A percentile compares a stretch with the other conserved stretches of the same genome.
phyloP scores from a whole-genome alignment of 2,329 filamentous ascomycete genomes.

The Parastagonospora nodorum region DNA sequence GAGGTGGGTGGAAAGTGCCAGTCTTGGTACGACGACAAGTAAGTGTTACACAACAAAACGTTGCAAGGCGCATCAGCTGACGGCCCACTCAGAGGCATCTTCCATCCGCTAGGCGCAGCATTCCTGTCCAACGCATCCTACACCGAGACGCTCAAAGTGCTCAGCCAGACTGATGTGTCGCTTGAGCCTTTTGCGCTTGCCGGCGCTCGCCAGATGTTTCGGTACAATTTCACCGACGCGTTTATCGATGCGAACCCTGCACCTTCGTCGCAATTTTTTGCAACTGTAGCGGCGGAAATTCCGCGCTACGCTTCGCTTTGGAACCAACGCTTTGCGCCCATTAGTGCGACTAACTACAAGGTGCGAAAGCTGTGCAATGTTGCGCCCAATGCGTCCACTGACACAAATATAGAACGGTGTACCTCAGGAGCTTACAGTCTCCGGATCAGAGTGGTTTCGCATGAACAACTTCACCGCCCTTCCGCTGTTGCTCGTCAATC shows the following conservation, averaged over 20 bases:
- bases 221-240: slow-evolving; percentile 42
- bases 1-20: slow-evolving; percentile 47
- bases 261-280: slow-evolving; percentile 28
- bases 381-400: slow-evolving; percentile 16
- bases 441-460: slow-evolving; percentile 42
- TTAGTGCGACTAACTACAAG: slow-evolving; percentile 43
- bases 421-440: slow-evolving; percentile 41
- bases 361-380: slow-evolving; percentile 23
- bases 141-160: slow-evolving; percentile 41
- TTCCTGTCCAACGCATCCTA: slow-evolving; percentile 47
- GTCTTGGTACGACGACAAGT: slow-evolving; percentile 45
- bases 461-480: slow-evolving; percentile 44
- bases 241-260: slow-evolving; percentile 28
- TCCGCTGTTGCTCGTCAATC: slow-evolving; percentile 41
- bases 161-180: slow-evolving; percentile 39
- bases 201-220: slow-evolving; percentile 38
- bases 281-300: slow-evolving; percentile 36
- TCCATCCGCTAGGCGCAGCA: slow-evolving; percentile 47
- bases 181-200: slow-evolving; percentile 40
- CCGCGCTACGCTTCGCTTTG: slow-evolving; percentile 41
- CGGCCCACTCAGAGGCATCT: slow-evolving; percentile 42
- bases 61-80: slow-evolving; percentile 34
- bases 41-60: slow-evolving; percentile 34
- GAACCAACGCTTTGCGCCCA: slow-evolving; percentile 38
- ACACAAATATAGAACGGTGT: slow-evolving; percentile 40